These are phyloP conservation scores for Boletus coccyginus DNA, from an alignment of 768 basidiomycete species.

Conservation along the genomic window DNA sequence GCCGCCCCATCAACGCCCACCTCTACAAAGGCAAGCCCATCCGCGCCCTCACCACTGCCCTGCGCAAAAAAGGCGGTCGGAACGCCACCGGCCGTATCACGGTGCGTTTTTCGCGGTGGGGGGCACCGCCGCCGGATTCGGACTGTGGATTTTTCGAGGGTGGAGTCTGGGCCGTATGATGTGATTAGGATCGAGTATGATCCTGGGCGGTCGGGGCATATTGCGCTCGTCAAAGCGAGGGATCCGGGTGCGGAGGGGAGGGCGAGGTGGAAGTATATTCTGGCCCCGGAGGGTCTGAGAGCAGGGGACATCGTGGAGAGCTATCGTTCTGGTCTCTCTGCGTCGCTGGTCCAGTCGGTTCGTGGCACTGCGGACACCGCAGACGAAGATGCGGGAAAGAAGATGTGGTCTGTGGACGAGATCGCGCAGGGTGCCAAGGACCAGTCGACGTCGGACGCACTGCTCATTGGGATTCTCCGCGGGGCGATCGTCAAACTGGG, in stretches of 20 bases:
- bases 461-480: conserved; percentile 83
- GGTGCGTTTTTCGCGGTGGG: conserved; percentile 84
- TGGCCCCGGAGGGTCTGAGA: conserved; percentile 85
- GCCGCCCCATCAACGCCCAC: conserved; percentile 78
- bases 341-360: conserved; percentile 55
- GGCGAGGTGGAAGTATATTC: conserved; percentile 82
- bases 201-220: conserved; percentile 90
- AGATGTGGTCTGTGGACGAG: conserved; percentile 18
- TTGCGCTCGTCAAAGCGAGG: conserved; percentile 78
- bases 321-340: conserved; percentile 79
- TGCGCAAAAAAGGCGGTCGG: conserved; percentile 84
- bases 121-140: conserved; percentile 88
- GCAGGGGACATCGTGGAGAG: conserved; percentile 88
- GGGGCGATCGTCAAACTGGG: conserved; percentile 83
- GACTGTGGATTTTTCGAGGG: conserved; percentile 79
- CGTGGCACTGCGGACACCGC: conserved; percentile 19
- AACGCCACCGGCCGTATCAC: conserved; percentile 83
- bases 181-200: conserved; percentile 97
- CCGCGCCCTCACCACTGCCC: conserved; percentile 74
- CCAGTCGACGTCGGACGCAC: conserved; percentile 49
- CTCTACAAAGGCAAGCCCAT: conserved; percentile 85
- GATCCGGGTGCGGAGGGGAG: conserved; percentile 49
- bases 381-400: background rate
- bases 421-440: conserved; percentile 23
- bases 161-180: conserved; percentile 77